Base-by-base conservation (phyloP, 495 filamentous ascomycete species). In the Cladorrhinum samala region DNA sequence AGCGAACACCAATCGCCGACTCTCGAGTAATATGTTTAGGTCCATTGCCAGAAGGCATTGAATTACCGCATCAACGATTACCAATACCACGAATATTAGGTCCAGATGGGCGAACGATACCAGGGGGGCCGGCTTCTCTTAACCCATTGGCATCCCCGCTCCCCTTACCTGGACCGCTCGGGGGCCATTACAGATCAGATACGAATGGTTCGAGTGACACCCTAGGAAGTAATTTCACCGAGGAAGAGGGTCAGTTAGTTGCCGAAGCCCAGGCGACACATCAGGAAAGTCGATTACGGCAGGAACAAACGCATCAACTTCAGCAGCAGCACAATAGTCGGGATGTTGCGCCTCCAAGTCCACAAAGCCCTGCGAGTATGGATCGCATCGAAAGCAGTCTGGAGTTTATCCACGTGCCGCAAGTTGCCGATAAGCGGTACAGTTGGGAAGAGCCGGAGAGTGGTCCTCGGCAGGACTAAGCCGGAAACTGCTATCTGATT, bases 371-470 rank as follows among this genome's bases (percentile, higher is more conserved):
- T 2, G 55, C 56, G 37, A 69, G 73, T 64, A 57, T 69, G 68
- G 60, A 65, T 59, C 60, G 71, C 54, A 59, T 74, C 46, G 52
- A 69, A 20, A 24, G 58, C 24, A 73, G 72, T 0, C 64, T 57
- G 11, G 77, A 78, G 45, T 54, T 80, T 19, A 64, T 79, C 7
- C 77, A 78, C 46, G 70, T 79, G 20, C 77, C 77, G 6, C 73
- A 78, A 49, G 65, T 72, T 24, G 75, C 76, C 14, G 74, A 72
- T 24, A 71, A 72, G 50, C 66, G 77, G 42, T 80, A 76, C 50
- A 76, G 72, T 50, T 80, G 75, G 75, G 77, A 80, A 54, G 69
- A 72, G 24, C 20, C 27, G 11, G 27, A 33, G 27, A 11, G 27
- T 6, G 11, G 11, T 33, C 27, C 27, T 5, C 27, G 27, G 11